These are phyloP conservation scores for Lathyrus sativus DNA, from an alignment of 306 rosid genomes.

Conservation along the genomic window DNA sequence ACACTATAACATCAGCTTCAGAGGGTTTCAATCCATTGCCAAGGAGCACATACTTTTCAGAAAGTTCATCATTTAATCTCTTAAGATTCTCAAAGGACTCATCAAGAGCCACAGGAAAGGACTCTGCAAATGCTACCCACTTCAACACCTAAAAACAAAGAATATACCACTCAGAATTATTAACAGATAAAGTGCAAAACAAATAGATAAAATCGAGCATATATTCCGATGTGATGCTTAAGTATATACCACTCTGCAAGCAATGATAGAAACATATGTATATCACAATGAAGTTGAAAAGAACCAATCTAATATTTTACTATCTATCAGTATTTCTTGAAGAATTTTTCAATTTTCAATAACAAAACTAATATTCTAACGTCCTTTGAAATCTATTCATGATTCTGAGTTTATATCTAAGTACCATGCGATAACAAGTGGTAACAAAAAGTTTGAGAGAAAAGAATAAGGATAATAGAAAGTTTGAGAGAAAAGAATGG, in stretches of 20 bases:
- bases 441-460: too few species aligned
- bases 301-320: constrained; percentile 9
- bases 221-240: constrained; percentile 38
- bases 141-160: constrained; percentile 54
- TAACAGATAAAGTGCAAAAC: constrained; percentile 9
- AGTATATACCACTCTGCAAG: constrained; percentile 59
- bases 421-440: too few species aligned
- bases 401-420: too few species aligned
- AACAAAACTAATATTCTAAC: constrained; percentile 1
- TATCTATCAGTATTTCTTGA: neutral
- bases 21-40: constrained; percentile 75
- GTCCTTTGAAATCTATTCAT: neutral
- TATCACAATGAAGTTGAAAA: constrained; percentile 17
- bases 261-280: constrained; percentile 32
- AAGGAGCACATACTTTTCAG: constrained; percentile 63
- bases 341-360: neutral
- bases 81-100: constrained; percentile 60
- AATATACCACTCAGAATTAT: constrained; percentile 19
- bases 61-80: constrained; percentile 63
- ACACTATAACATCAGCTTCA: constrained; percentile 76
- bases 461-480: too few species aligned
- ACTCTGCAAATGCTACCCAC: constrained; percentile 76
- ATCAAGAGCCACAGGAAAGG: constrained; percentile 56
- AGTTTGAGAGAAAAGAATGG: too few species aligned
- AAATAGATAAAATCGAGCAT: constrained; percentile 3